Evolutionary conservation across 495 filamentous ascomycete species (phyloP), one percentile per base, ranked within the genome.

Genomic region (Xylaria bambusicola): DNA sequence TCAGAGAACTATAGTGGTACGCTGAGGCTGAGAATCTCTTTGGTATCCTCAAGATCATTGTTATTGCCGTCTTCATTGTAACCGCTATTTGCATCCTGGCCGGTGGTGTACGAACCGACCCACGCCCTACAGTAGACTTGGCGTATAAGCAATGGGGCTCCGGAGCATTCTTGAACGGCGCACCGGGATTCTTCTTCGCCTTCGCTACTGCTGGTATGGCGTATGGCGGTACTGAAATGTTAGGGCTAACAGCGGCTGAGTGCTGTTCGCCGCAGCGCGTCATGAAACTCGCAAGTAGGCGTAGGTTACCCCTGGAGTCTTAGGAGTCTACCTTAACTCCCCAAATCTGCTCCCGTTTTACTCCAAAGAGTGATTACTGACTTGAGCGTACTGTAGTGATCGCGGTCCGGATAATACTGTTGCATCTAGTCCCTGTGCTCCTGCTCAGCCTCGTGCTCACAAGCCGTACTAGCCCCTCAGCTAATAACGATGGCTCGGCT

Each of bases 321-420:
- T 33, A 5, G n/a, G n/a, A n/a, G n/a, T n/a, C n/a, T n/a, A n/a
- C n/a, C n/a, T n/a, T n/a, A n/a, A n/a, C n/a, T n/a, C 29, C 29
- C 29, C 5, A 33, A 10, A 33, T 10, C 10, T 33, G 29, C 5
- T 33, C 29, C 5, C 5, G 5, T 33, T 33, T 33, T 33, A 5
- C 29, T 33, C 29, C 10, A 5, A 5, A 33, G 5, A 33, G 10
- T 33, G 10, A 33, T 5, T 33, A 33, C 29, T 33, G 29, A 33
- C 29, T 33, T 10, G 5, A 10, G 29, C 10, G 29, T 3, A 86
- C 87, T 27, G 84, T 83, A 10, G 80, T 88, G 33, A 87, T 88
- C 23, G 90, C 91, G 71, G 89, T 85, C 71, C 86, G 90, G 47
- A 86, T 93, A 62, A 66, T 87, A 36, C 80, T 92, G 73, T 90